A percentile compares a stretch with the other conserved stretches of the same genome.
These are phyloP conservation scores for Mortierella polycephala DNA, from an alignment of 371 early-diverging fungal genomes.

Conservation along the genomic window DNA sequence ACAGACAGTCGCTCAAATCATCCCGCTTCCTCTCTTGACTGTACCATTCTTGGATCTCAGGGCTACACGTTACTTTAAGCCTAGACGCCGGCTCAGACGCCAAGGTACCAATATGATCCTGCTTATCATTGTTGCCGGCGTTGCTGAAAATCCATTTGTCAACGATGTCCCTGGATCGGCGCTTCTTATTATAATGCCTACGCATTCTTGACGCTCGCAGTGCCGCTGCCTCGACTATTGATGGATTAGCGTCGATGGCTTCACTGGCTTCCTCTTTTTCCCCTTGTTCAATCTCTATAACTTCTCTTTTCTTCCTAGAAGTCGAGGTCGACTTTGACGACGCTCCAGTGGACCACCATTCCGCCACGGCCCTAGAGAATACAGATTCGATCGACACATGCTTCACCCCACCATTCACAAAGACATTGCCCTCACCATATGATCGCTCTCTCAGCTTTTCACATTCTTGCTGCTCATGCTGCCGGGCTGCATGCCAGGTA, in stretches of 20 bases:
- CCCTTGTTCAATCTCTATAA: neutral
- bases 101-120: neutral
- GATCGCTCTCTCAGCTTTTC: neutral
- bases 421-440: no score
- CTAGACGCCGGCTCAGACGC: neutral
- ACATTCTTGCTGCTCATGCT: neutral
- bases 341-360: constrained; percentile 43
- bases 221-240: neutral
- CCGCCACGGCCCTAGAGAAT: constrained; percentile 30
- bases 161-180: constrained; percentile 42
- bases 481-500: constrained; percentile 32
- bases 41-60: constrained; percentile 56
- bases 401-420: no score
- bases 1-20: constrained; percentile 77
- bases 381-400: constrained; percentile 24
- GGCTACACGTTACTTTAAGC: constrained; percentile 29
- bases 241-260: neutral
- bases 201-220: neutral
- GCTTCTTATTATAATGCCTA: constrained; percentile 21
- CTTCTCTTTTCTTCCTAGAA: neutral
- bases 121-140: neutral
- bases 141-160: constrained; percentile 50
- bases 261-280: neutral
- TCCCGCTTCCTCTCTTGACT: constrained; percentile 70
- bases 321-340: neutral